Base-by-base conservation (phyloP, 2,329 filamentous ascomycete species). In the Aspergillus oerlinghausenensis region DNA sequence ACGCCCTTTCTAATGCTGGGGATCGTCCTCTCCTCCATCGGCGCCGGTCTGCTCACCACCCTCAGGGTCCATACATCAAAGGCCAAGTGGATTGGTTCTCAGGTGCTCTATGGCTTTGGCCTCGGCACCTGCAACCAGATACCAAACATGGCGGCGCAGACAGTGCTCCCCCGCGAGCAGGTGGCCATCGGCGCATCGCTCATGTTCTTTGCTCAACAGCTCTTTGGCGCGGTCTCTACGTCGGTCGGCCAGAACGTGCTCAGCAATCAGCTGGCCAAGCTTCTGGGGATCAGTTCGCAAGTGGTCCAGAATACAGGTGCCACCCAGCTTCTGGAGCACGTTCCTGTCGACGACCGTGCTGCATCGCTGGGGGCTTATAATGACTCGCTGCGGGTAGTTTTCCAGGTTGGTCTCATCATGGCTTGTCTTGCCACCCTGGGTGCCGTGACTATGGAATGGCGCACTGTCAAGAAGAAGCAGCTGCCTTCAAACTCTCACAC, bases 191-290 rank as follows among this genome's bases (percentile, higher is more conserved):
- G 68, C 1, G 70, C 68, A 2, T 63, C 70, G 8, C 53, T 73
- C 49, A 64, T 74, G 32, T 67, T 73, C 32, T 75, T 76, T 58
- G 60, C 61, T 21, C 69, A 75, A 45, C 70, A 62, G 1, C 66
- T 76, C 23, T 67, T 67, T 4, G 70, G 68, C 9, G 66, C 73
- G 0, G 55, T 84, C 2, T 82, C 83, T 59, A 72, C 83, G 38
- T 75, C 76, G 2, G 76, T 82, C 42, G 80, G 72, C 1, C 23
- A 55, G 49, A 55, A 52, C 40, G 49, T 57, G 3, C 43, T 57
- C 10, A 29, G 32, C 11, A 29, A 57, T 14, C 52, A 54, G 17
- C 17, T 57, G 28, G 40, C 8, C 4, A 23, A 25, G 11, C 35
- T 35, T 9, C 32, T 57, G 5, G 35, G 5, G 14, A 38, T 38